Base-by-base conservation (phyloP, 495 filamentous ascomycete species). In the Aspergillus olivimuriae region DNA sequence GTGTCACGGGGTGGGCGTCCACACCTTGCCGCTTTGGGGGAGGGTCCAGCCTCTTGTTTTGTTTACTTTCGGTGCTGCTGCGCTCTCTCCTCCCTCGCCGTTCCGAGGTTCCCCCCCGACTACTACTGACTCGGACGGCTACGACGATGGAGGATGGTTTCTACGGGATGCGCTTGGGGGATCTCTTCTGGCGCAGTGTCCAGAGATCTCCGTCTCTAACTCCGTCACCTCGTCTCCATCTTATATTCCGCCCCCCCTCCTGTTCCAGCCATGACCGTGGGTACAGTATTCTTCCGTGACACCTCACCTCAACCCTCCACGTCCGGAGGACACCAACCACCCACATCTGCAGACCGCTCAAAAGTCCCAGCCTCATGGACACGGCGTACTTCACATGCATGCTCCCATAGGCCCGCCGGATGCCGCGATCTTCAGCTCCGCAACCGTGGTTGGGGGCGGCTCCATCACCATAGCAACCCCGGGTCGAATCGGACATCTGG, bases 391-490 rank as follows among this genome's bases (percentile, higher is more conserved):
- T 28, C 24, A 28, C 5, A 28, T 11, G 11, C 6, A 28, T 6
- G 11, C n/a, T n/a, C n/a, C n/a, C n/a, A n/a, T n/a, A n/a, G n/a
- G n/a, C n/a, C n/a, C n/a, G 11, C 24, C 24, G 24, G 24, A 28
- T 9, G 16, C 18, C 35, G n/a, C 18, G 17, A 9, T 20, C 18
- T 22, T 19, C 14, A 8, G 17, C 21, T 38, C 35, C 23, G 20
- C 38, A 43, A 41, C 43, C 30, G 46, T 45, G 50, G 53, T 39
- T 49, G 47, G 35, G 44, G 40, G 52, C 34, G 39, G 46, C 34
- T 15, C 8, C 34, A 48, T 60, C 54, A 8, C 54, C 51, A 60
- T 60, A 42, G 54, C 57, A 60, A 60, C 57, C 42, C 53, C 57
- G 57, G 57, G 54, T 47, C 44, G 42, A 52, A 57, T 55, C 54